phyloP scores from a whole-genome alignment of 768 basidiomycete species.

The Lactarius hengduanensis region DNA sequence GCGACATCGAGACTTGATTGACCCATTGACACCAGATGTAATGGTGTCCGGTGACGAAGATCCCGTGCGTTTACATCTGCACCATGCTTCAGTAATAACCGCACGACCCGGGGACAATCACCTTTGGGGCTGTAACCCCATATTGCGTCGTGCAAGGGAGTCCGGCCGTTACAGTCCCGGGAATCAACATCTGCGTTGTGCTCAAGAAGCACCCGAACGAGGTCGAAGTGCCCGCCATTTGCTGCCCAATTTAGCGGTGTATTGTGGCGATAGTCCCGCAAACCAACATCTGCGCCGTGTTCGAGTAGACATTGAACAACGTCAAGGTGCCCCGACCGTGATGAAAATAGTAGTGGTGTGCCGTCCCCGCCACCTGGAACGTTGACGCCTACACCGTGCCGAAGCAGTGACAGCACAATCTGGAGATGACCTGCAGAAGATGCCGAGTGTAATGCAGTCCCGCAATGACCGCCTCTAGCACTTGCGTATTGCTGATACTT shows the following conservation, averaged over 20 bases:
- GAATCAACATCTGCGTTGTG: not conserved
- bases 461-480: not conserved
- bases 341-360: no score
- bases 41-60: not conserved
- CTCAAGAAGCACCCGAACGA: not conserved
- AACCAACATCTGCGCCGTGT: not conserved
- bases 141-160: not conserved
- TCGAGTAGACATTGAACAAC: not conserved
- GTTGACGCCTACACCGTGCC: not conserved
- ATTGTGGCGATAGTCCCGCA: accelerated
- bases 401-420: not conserved
- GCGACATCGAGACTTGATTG: not conserved
- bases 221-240: not conserved
- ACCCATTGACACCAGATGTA: not conserved
- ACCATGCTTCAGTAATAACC: not conserved
- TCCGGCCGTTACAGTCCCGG: not conserved
- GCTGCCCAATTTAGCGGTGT: not conserved
- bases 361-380: no score
- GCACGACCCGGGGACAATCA: not conserved
- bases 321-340: not conserved
- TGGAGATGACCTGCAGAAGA: not conserved
- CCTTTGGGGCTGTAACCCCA: accelerated
- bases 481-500: not conserved
- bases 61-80: not conserved
- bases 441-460: not conserved